Conservation (phyloP, 306 rosid species). For the Cotoneaster glaucophyllus region DNA sequence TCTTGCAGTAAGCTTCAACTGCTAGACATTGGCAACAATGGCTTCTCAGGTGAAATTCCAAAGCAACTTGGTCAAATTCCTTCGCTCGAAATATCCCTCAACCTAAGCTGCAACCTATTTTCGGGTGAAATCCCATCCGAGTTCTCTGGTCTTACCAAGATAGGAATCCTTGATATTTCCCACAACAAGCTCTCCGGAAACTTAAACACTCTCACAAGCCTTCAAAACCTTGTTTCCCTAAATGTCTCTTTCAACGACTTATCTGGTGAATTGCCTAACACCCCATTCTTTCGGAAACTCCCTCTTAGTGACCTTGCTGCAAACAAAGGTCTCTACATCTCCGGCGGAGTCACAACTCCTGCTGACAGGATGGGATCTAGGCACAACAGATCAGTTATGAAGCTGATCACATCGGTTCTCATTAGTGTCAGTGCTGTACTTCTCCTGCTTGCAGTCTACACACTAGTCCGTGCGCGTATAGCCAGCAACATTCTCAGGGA, state of each 20-base stretch:
- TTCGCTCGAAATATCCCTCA: slow-evolving; percentile 80
- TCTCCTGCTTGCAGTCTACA: slow-evolving; percentile 42
- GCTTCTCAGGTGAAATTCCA: slow-evolving; percentile 76
- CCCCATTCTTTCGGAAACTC: slow-evolving; percentile 61
- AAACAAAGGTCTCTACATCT: slow-evolving; percentile 62
- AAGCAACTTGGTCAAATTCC: slow-evolving; percentile 57
- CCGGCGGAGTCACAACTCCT: slow-evolving; percentile 30
- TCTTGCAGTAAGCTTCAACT: slow-evolving; percentile 71
- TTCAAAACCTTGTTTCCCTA: slow-evolving; percentile 66
- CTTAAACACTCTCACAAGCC: slow-evolving; percentile 37
- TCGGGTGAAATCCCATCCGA: slow-evolving; percentile 73
- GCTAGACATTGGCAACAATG: slow-evolving; percentile 71
- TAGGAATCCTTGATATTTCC: slow-evolving; percentile 75
- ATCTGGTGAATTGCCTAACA: slow-evolving; percentile 67
- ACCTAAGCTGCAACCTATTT: slow-evolving; percentile 67
- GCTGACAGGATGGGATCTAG: slow-evolving; percentile 20
- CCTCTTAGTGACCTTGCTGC: slow-evolving; percentile 55
- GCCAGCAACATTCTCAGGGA: slow-evolving; percentile 30
- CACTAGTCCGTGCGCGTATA: slow-evolving; percentile 33
- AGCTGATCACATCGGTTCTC: slow-evolving; percentile 45
- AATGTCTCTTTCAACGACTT: slow-evolving; percentile 74
- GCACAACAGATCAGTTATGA: slow-evolving; percentile 29
- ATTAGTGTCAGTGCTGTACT: slow-evolving; percentile 40
- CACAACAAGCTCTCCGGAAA: slow-evolving; percentile 70
- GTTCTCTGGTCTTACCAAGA: slow-evolving; percentile 56